Evolutionary conservation across 768 basidiomycete genomes (phyloP).

Genomic region (Cyclocybe aegerita): DNA sequence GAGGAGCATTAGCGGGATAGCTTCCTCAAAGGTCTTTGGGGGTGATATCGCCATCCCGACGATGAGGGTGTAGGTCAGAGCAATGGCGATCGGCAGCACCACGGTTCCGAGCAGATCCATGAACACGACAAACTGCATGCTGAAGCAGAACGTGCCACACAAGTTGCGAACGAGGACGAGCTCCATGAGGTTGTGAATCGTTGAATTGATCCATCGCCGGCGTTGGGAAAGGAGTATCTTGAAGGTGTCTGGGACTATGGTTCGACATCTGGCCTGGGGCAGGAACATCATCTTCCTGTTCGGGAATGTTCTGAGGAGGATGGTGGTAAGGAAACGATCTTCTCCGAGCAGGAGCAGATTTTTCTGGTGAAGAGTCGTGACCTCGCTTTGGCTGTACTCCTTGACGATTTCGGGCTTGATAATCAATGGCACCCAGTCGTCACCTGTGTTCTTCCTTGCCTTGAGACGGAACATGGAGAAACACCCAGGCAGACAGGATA

Average conservation of each 20-base stretch:
- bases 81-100: slow-evolving; percentile 92
- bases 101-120: slow-evolving; percentile 93
- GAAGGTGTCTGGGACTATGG: slow-evolving; percentile 96
- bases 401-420: slow-evolving; percentile 96
- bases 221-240: slow-evolving; percentile 91
- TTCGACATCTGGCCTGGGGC: slow-evolving; percentile 92
- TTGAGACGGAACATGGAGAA: slow-evolving; percentile 99
- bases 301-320: slow-evolving; percentile 94
- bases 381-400: slow-evolving; percentile 94
- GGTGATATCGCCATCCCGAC: slow-evolving; percentile 78
- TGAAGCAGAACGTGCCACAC: slow-evolving; percentile 99
- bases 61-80: slow-evolving; percentile 86
- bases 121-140: slow-evolving; percentile 99
- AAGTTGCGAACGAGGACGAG: slow-evolving; percentile 94
- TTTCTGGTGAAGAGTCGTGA: slow-evolving; percentile 95
- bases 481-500: slow-evolving; percentile 98
- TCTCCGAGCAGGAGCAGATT: slow-evolving; percentile 95
- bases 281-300: slow-evolving; percentile 99
- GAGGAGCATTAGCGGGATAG: slow-evolving; percentile 90
- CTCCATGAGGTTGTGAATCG: slow-evolving; percentile 99
- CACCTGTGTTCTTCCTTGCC: slow-evolving; percentile 81
- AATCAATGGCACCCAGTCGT: slow-evolving; percentile 97
- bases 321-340: slow-evolving; percentile 98
- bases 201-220: slow-evolving; percentile 99
- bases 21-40: slow-evolving; percentile 83